phyloP scores from a whole-genome alignment of 768 basidiomycete genomes.

The Suillus discolor region DNA sequence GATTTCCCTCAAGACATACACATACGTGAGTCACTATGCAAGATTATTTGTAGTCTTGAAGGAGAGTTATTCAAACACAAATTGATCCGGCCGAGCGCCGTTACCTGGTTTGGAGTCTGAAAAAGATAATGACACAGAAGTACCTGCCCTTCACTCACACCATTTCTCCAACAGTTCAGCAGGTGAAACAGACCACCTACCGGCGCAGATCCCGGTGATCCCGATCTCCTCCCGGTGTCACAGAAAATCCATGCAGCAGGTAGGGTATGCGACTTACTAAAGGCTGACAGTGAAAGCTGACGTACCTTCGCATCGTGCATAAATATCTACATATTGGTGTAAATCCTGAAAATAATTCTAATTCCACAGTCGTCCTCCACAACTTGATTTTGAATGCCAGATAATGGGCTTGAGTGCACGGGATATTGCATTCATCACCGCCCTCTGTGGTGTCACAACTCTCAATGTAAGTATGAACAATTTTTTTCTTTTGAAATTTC shows the following conservation, averaged over 20 bases:
- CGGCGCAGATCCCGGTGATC: neutral
- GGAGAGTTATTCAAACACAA: neutral
- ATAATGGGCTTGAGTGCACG: slow-evolving; percentile 8
- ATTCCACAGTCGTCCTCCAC: neutral
- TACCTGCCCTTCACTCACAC: neutral
- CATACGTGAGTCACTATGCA: neutral
- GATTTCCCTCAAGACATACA: neutral
- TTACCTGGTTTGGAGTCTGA: neutral
- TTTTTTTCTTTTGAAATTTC: neutral
- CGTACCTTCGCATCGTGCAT: neutral
- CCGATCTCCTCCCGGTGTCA: neutral
- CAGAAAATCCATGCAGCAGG: neutral
- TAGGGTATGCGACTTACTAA: neutral
- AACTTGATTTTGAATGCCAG: neutral
- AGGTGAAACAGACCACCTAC: neutral
- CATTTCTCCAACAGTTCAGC: neutral
- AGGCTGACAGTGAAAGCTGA: neutral
- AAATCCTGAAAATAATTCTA: neutral
- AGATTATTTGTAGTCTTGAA: neutral
- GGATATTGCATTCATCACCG: slow-evolving; percentile 21
- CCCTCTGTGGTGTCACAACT: slow-evolving; percentile 28
- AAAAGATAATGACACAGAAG: neutral
- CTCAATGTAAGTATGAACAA: slow-evolving; percentile 19
- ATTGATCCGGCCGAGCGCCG: neutral
- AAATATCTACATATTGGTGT: neutral